phyloP scores from a whole-genome alignment of 108 stramenopile species.

The Cafeteria roenbergensis region DNA sequence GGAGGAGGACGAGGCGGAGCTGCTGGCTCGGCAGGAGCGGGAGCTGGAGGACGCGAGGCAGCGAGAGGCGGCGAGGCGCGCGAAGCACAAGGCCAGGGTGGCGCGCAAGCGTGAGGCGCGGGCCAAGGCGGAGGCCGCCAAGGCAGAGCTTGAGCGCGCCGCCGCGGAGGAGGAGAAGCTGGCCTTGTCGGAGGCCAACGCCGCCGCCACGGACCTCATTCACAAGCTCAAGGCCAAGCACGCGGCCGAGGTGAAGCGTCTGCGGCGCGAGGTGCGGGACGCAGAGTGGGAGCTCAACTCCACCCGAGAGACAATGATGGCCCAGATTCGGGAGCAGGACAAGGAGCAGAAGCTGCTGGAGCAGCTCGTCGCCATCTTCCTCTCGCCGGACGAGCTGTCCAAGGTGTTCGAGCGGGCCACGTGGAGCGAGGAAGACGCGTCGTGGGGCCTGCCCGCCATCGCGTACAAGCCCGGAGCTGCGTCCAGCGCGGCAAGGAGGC shows the following conservation, averaged over 20 bases:
- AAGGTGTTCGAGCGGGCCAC: constrained; percentile 32
- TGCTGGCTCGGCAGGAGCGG: not conserved
- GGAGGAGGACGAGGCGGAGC: not conserved
- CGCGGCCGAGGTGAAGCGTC: not conserved
- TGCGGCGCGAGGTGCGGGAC: constrained; percentile 32
- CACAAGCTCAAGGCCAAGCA: constrained; percentile 11
- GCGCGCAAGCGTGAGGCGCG: constrained; percentile 13
- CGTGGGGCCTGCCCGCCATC: constrained; percentile 31
- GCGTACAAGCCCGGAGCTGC: too few species aligned
- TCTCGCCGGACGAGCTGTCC: constrained; percentile 20
- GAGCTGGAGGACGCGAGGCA: constrained; percentile 7
- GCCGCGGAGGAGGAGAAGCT: not conserved
- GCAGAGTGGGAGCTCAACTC: constrained; percentile 24
- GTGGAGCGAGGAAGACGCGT: constrained; percentile 33
- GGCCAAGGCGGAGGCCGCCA: constrained; percentile 16
- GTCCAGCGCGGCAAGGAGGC: not conserved
- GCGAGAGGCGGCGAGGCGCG: not conserved
- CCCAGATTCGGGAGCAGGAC: constrained; percentile 31
- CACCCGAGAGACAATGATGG: constrained; percentile 32
- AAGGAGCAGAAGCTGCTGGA: constrained; percentile 35
- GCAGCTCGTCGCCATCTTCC: constrained; percentile 26
- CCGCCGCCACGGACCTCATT: constrained; percentile 9
- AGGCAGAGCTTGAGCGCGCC: not conserved
- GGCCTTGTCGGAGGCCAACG: constrained; percentile 2
- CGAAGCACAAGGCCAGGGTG: constrained; percentile 17